A percentile compares a stretch with the other conserved stretches of the same genome.
Evolutionary conservation across 768 basidiomycete genomes (phyloP).

Genomic region (Chlorophyllum brunneum): DNA sequence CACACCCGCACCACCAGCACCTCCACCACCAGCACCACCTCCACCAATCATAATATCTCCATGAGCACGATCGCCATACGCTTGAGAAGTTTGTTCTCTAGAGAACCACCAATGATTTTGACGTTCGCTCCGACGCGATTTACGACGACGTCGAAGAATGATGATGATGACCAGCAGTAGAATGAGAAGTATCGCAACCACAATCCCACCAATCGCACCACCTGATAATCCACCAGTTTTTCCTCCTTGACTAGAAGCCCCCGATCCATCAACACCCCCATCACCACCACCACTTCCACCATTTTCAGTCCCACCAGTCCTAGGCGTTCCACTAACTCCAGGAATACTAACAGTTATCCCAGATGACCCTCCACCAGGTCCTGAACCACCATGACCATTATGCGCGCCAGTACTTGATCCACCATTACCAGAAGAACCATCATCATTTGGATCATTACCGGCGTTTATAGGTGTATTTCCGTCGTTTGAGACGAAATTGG

Average conservation of each 20-base stretch:
- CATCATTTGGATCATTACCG: background rate
- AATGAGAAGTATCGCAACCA: conserved; percentile 29
- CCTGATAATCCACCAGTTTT: conserved; percentile 5
- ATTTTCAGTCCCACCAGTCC: background rate
- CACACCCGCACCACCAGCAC: background rate
- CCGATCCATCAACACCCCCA: conserved; percentile 1
- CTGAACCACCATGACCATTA: background rate
- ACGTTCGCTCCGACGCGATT: conserved; percentile 36
- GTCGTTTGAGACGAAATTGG: background rate
- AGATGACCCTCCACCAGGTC: conserved; percentile 5
- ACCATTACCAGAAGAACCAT: background rate
- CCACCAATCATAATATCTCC: background rate
- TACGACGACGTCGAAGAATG: conserved; percentile 43
- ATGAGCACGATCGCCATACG: conserved; percentile 20
- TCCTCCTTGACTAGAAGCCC: conserved; percentile 6
- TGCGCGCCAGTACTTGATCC: background rate
- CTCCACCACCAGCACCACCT: background rate
- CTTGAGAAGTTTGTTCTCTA: conserved; percentile 21
- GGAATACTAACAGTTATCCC: background rate
- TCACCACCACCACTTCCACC: conserved; percentile 5
- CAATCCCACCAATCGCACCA: conserved; percentile 43
- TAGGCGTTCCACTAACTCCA: conserved; percentile 3
- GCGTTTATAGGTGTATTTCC: conserved; percentile 5
- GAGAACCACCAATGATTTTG: conserved; percentile 44
- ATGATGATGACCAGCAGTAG: conserved; percentile 34